phyloP scores from a whole-genome alignment of 305 asterid genomes.

The Fraxinus baroniana region DNA sequence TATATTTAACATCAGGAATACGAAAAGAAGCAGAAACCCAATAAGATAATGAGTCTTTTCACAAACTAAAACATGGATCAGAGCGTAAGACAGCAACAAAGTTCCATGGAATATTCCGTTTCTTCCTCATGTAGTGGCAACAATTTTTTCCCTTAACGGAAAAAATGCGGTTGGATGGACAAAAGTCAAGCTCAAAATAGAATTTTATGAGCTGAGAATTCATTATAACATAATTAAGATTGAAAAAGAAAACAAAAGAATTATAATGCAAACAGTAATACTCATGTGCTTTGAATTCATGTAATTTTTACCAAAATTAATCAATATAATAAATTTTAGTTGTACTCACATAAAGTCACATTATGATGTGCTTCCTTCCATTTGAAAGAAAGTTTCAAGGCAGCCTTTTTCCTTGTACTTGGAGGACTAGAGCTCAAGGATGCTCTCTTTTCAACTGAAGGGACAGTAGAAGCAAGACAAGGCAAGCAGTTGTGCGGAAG shows the following conservation, averaged over 20 bases:
- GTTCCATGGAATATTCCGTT: neutral
- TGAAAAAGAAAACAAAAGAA: neutral
- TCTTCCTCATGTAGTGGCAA: neutral
- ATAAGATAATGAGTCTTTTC: neutral
- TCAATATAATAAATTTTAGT: neutral
- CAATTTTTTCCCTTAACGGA: neutral
- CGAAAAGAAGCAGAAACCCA: neutral
- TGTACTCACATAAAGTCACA: conserved; percentile 63
- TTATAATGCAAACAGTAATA: neutral
- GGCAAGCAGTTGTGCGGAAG: conserved; percentile 86
- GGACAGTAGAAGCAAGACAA: conserved; percentile 75
- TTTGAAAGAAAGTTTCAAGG: conserved; percentile 68
- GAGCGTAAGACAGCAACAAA: neutral
- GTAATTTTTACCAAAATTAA: neutral
- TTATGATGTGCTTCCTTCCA: conserved; percentile 83
- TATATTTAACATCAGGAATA: neutral
- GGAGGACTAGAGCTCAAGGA: conserved; percentile 72
- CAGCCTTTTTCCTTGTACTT: conserved; percentile 63
- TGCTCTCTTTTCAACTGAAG: conserved; percentile 65
- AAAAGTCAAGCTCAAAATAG: neutral
- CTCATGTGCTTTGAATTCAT: neutral
- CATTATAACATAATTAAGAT: neutral
- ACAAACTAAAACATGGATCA: neutral
- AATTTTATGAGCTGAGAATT: neutral
- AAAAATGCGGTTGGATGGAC: neutral